phyloP scores from a whole-genome alignment of 2,329 filamentous ascomycete genomes.

The Sclerotinia minor region DNA sequence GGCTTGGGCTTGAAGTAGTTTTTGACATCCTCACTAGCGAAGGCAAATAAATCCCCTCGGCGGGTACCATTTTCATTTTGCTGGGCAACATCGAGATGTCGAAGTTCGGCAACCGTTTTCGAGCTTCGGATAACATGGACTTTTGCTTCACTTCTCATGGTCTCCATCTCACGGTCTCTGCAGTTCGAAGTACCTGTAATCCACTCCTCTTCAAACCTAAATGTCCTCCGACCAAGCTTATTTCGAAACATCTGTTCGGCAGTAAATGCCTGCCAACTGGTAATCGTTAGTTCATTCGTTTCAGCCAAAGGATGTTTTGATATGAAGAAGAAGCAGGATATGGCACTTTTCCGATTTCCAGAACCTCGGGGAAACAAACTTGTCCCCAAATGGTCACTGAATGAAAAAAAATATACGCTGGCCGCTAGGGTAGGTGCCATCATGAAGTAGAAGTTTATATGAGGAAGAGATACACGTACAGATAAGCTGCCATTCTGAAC shows the following conservation, averaged over 20 bases:
- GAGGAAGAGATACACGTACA: slow-evolving; percentile 43
- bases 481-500: slow-evolving; percentile 90
- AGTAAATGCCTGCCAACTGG: slow-evolving; percentile 86
- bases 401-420: neutral
- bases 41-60: slow-evolving; percentile 71
- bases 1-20: slow-evolving; percentile 71
- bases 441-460: neutral
- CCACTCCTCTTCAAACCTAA: slow-evolving; percentile 96
- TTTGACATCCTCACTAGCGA: slow-evolving; percentile 75
- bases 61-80: slow-evolving; percentile 69
- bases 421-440: neutral
- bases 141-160: slow-evolving; percentile 87
- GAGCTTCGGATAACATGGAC: slow-evolving; percentile 81
- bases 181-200: slow-evolving; percentile 76
- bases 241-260: slow-evolving; percentile 95
- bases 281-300: neutral
- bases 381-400: neutral
- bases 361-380: neutral
- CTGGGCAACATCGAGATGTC: slow-evolving; percentile 74
- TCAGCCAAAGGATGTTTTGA: neutral
- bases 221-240: slow-evolving; percentile 79
- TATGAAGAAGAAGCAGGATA: neutral
- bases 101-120: slow-evolving; percentile 81
- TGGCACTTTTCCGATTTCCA: neutral
- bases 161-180: slow-evolving; percentile 67